Percentiles rank a stretch among this genome's conserved stretches.
Evolutionary conservation across 768 basidiomycete genomes (phyloP).

Genomic region (Tubosaeta sp.): DNA sequence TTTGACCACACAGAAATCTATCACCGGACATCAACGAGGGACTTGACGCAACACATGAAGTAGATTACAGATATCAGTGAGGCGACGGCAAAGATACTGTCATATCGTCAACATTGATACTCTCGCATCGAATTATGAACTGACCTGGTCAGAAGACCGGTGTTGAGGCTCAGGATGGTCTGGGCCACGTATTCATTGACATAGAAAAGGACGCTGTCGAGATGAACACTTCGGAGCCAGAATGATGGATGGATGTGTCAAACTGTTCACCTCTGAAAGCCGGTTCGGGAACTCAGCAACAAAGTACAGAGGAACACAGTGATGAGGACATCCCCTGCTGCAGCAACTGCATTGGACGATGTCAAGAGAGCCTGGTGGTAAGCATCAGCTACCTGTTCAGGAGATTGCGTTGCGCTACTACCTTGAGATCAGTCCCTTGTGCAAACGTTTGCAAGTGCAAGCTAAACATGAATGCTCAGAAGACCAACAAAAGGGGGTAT

Average conservation of each 20-base stretch:
- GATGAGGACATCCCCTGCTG: slow-evolving; percentile 46
- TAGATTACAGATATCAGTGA: slow-evolving; percentile 47
- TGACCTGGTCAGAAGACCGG: slow-evolving; percentile 30
- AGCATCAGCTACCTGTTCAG: not conserved
- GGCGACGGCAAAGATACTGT: slow-evolving; percentile 47
- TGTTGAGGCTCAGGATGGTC: slow-evolving; percentile 53
- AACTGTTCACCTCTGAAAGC: slow-evolving; percentile 39
- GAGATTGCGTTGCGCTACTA: not conserved
- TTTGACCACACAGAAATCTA: slow-evolving; percentile 45
- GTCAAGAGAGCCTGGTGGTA: slow-evolving; percentile 39
- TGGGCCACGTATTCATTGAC: slow-evolving; percentile 4
- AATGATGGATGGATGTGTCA: too few relatives aligned
- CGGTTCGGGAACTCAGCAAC: slow-evolving; percentile 46
- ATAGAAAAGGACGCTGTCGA: not conserved
- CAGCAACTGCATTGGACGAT: slow-evolving; percentile 49
- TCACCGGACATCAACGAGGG: not conserved
- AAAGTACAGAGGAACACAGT: slow-evolving; percentile 43
- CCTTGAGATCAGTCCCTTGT: slow-evolving; percentile 46
- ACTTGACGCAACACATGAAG: not conserved
- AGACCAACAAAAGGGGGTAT: not conserved
- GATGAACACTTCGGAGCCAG: too few relatives aligned
- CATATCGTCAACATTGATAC: too few relatives aligned
- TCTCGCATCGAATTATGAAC: too few relatives aligned
- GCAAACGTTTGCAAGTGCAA: slow-evolving; percentile 42
- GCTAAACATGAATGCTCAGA: slow-evolving; percentile 26